Evolutionary conservation across 2,329 filamentous ascomycete species (phyloP).

Genomic region (Botrytis byssoidea): DNA sequence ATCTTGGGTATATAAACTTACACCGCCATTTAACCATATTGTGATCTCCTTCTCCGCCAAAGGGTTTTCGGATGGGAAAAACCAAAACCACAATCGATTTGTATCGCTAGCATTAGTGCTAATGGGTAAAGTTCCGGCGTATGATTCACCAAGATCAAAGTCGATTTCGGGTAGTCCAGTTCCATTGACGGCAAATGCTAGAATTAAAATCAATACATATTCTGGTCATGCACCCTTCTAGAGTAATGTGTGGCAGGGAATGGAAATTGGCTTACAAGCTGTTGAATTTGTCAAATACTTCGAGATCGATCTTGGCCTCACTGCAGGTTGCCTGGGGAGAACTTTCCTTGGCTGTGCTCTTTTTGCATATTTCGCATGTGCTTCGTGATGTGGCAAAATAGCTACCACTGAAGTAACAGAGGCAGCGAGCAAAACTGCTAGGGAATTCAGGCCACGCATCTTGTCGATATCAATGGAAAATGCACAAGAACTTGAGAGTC

Average conservation of each 20-base stretch:
- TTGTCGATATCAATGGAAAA: background rate
- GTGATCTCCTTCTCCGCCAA: slow-evolving; percentile 49
- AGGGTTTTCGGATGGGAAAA: slow-evolving; percentile 52
- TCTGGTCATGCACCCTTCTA: background rate
- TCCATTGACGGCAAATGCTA: slow-evolving; percentile 37
- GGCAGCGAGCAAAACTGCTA: slow-evolving; percentile 15
- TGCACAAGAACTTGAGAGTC: background rate
- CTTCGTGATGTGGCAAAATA: background rate
- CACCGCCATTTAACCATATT: slow-evolving; percentile 87
- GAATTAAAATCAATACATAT: slow-evolving; percentile 4
- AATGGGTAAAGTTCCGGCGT: slow-evolving; percentile 50
- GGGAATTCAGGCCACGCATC: slow-evolving; percentile 12
- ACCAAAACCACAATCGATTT: slow-evolving; percentile 54
- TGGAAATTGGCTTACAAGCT: slow-evolving; percentile 20
- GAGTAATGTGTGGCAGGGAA: background rate
- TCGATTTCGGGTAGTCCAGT: slow-evolving; percentile 34
- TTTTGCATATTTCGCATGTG: slow-evolving; percentile 19
- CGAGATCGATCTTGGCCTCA: slow-evolving; percentile 23
- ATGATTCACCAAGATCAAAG: slow-evolving; percentile 38
- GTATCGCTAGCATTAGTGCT: slow-evolving; percentile 46
- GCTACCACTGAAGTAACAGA: slow-evolving; percentile 1
- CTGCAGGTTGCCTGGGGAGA: slow-evolving; percentile 21
- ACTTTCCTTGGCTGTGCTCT: slow-evolving; percentile 15
- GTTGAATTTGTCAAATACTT: slow-evolving; percentile 29
- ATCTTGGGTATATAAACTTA: slow-evolving; percentile 40